Evolutionary conservation across 2,329 filamentous ascomycete species (phyloP), one percentile per base, ranked within the genome.

Genomic region (Diaporthe helianthi): DNA sequence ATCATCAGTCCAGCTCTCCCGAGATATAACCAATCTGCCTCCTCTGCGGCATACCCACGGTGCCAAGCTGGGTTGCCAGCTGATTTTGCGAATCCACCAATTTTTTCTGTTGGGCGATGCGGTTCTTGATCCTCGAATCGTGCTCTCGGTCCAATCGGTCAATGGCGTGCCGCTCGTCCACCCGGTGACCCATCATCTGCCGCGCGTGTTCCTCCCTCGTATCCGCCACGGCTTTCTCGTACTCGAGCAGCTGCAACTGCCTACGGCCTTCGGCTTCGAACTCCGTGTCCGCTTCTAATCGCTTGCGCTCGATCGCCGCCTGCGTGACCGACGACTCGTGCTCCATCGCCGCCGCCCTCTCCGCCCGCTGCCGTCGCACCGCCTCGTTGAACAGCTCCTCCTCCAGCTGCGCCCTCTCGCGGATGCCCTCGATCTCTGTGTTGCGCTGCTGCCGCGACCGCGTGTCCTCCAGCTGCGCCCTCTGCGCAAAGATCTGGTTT

Each of bases 21-120:
- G 83, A 83, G 38, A 89, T 81, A 72, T 82, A 88, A n/a, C 86
- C 86, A 78, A 88, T 85, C 79, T 87, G 84, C 71, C 83, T 80
- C 73, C 84, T 77, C 51, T 76, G 76, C n/a, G 77, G 77, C 8
- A 78, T 76, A 33, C 77, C 77, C 22, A 73, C 72, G 41, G 68
- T 72, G 4, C 77, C 75, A 51, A 83, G 72, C 67, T 76, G 79
- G 44, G 76, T 76, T 22, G 81, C 82, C 9, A 83, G 75, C 46
- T 72, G 71, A 58, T 75, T 78, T 78, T 84, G 82, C 55, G 80
- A 80, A 54, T 84, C 81, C 10, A 86, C 84, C 69, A 88, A 75
- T 73, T 81, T 80, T 78, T 81, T 82, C 77, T 88, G 86, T 75
- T 86, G 83, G 65, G 81, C 80, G 10, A 88, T 76, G 19, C 85